A percentile compares a stretch with the other conserved stretches of the same genome.
Evolutionary conservation across 225 moss, liverwort and hornwort species (phyloP).

Genomic region (Pseudisothecium myosuroides): DNA sequence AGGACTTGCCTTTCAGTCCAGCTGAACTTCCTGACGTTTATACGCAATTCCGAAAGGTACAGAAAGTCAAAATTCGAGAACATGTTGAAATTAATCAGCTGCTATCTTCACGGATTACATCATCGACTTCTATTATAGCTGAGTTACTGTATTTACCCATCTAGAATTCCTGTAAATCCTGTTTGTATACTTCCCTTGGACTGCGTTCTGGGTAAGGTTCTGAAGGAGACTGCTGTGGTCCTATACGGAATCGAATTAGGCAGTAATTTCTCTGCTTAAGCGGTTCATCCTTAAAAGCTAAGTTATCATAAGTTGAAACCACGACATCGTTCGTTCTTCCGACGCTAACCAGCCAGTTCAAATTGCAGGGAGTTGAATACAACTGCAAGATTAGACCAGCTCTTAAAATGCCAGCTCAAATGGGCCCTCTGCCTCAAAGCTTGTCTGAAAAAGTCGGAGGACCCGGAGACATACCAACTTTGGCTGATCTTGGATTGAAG

Average conservation of each 20-base stretch:
- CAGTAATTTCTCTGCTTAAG: neutral
- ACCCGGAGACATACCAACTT: slow-evolving; percentile 59
- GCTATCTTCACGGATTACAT: neutral
- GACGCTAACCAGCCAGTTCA: neutral
- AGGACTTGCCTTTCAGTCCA: slow-evolving; percentile 79
- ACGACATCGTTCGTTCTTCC: neutral
- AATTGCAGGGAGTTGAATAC: slow-evolving; percentile 62
- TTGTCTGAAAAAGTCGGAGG: slow-evolving; percentile 53
- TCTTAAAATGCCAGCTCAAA: slow-evolving; percentile 60
- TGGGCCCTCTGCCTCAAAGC: slow-evolving; percentile 70
- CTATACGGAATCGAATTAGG: neutral
- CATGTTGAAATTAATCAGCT: neutral
- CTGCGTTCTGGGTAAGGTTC: neutral
- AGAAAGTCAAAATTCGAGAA: neutral
- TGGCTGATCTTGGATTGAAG: slow-evolving; percentile 67
- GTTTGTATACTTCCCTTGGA: neutral
- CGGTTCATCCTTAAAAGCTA: neutral
- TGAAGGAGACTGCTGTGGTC: neutral
- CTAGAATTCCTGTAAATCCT: neutral
- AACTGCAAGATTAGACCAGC: slow-evolving; percentile 63
- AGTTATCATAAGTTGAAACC: neutral
- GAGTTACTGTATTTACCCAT: neutral
- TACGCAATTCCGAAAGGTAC: slow-evolving; percentile 95
- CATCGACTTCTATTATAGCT: neutral
- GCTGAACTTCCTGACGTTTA: slow-evolving; percentile 77